Conservation (phyloP, 73 alveolate species). For the Symbiodinium pilosum region DNA sequence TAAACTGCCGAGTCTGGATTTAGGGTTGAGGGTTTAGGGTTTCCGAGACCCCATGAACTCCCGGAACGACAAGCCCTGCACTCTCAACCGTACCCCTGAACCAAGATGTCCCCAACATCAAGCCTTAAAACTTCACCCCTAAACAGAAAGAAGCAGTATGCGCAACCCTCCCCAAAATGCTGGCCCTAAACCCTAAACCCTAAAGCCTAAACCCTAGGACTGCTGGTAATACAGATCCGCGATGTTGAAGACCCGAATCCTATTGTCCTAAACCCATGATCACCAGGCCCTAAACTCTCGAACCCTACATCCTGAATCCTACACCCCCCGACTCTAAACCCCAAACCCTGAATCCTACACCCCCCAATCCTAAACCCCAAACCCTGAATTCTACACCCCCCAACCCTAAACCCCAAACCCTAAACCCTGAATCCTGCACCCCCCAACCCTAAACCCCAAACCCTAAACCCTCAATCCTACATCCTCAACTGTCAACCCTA, state of each 20-base stretch:
- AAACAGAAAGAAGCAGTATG: not conserved
- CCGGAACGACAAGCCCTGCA: too few species aligned
- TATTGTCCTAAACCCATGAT: too few species aligned
- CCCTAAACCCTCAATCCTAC: too few species aligned
- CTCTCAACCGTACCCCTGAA: too few species aligned
- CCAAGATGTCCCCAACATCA: not conserved
- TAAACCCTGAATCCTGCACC: too few species aligned
- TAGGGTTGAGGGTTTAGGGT: too few species aligned
- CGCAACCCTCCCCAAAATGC: not conserved
- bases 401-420: not conserved
- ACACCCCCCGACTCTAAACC: not conserved
- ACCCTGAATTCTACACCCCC: not conserved
- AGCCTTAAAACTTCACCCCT: not conserved
- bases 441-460: too few species aligned
- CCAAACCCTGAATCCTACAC: not conserved
- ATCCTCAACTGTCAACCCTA: too few species aligned
- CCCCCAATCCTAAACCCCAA: not conserved
- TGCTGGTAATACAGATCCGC: not conserved
- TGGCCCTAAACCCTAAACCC: not conserved
- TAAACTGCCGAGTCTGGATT: too few species aligned
- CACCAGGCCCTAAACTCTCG: not conserved
- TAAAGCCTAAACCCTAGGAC: not conserved
- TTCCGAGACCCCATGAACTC: too few species aligned
- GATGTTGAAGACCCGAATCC: not conserved
- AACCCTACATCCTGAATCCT: not conserved